Evolutionary conservation across 495 filamentous ascomycete genomes (phyloP).

Genomic region (Apiosordaria backusii): DNA sequence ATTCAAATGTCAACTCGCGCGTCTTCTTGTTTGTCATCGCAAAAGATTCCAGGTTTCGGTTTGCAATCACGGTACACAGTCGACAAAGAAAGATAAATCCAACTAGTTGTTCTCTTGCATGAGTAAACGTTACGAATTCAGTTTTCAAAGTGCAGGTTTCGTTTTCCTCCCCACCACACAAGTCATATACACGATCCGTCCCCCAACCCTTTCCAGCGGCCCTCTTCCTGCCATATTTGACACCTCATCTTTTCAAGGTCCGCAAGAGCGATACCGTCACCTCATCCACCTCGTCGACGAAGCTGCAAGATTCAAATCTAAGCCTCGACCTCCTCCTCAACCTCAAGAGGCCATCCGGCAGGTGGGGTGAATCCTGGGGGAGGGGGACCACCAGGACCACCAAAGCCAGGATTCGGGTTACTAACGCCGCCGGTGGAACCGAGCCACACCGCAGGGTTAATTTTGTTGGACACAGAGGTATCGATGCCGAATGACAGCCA

Average conservation of each 20-base stretch:
- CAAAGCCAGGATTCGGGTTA: constrained; percentile 16
- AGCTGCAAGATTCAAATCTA: neutral
- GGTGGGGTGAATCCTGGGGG: neutral
- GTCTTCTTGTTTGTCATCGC: too few relatives aligned
- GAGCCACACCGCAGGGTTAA: constrained; percentile 17
- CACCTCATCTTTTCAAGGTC: neutral
- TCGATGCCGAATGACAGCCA: constrained; percentile 57
- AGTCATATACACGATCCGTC: too few relatives aligned
- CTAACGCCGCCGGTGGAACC: constrained; percentile 26
- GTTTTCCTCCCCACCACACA: too few relatives aligned
- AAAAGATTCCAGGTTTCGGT: too few relatives aligned
- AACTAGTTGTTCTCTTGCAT: too few relatives aligned
- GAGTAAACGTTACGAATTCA: too few relatives aligned
- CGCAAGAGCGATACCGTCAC: neutral
- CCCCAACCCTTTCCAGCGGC: too few relatives aligned
- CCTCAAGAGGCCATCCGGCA: neutral
- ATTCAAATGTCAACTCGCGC: too few relatives aligned
- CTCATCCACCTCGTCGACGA: neutral
- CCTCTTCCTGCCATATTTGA: neutral
- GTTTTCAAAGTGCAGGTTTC: too few relatives aligned
- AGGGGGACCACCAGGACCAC: constrained; percentile 10
- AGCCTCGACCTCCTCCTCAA: neutral
- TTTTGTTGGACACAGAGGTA: constrained; percentile 15
- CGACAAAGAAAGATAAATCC: too few relatives aligned
- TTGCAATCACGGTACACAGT: too few relatives aligned